Base-by-base conservation (phyloP, 2,329 filamentous ascomycete genomes). In the Microsporum ferrugineum region DNA sequence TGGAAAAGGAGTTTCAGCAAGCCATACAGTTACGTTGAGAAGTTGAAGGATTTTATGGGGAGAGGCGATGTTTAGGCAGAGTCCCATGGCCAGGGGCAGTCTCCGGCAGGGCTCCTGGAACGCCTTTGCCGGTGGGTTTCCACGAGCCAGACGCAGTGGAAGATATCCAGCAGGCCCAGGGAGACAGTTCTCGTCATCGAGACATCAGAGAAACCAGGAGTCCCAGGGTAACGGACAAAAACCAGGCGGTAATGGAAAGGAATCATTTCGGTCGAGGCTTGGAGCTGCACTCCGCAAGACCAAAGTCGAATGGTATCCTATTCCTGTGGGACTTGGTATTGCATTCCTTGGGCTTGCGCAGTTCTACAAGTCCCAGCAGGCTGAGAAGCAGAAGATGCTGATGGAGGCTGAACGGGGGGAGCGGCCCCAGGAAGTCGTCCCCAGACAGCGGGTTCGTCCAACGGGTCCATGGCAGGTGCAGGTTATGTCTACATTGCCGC, bases 381-480 rank as follows among this genome's bases (percentile, higher is more conserved):
- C 76, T 63, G 79, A 81, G 62, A 80, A 77, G 23, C 72, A 76
- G 41, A 77, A 71, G 31, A 68, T 75, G 34, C 66, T 82, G 72
- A 77, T 80, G 70, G 75, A 82, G 77, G 66, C 77, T 41, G 70
- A 73, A 41, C 76, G 76, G 2, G 67, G 68, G 39, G 71, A 72
- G 56, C 68, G 69, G 64, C 71, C 73, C 62, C 36, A 29, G 23
- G 70, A 69, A 31, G 69, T 68, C 27, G 73, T 75, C 49, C 80
- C 80, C 39, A 79, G 77, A 64, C 78, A 84, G 64, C 82, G 85
- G 62, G 84, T 95, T 69, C 82, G 88, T 41, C 90, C 89, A 1
- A 88, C 89, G 61, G 91, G 91, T 31, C 90, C 91, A 73, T 96
- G 91, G 89, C 89, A 92, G 71, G 89, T 96, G 58, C 88, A 91